Base-by-base conservation (phyloP, 306 rosid species). In the Mimosa pudica region DNA sequence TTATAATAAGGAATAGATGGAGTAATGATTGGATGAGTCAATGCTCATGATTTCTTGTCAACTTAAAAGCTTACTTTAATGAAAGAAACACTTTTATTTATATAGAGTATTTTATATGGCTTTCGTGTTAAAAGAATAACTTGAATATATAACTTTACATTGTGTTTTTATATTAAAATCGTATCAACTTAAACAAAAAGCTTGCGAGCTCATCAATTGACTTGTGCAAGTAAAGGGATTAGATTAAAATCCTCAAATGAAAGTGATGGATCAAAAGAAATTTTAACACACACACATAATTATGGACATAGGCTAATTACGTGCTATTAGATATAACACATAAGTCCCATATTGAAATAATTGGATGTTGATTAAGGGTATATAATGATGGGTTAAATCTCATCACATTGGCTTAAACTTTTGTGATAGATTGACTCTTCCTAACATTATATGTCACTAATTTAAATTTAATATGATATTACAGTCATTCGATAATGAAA, bases 291-390 rank as follows among this genome's bases (percentile, higher is more conserved):
- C 35, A 69, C 49, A 44, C 35, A 69, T 48, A 44, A 62, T 77
- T 45, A 24, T 30, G 78, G 49, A 76, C 44, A 54, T 57, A 67
- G 62, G 75, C 74, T 58, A 84, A 55, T 77, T 61, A 49, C 83
- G n/a, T n/a, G n/a, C n/a, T n/a, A n/a, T n/a, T n/a, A n/a, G n/a
- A n/a, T n/a, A n/a, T n/a, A n/a, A 24, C 30, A 24, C 30, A 24
- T 24, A 24, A 24, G 30, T 24, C 30, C 30, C 30, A 24, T 24
- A 24, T 24, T 24, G 1, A 24, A 24, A 24, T 24, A 24, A 24
- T 24, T 24, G 30, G 30, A 24, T 24, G 30, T 24, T 24, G 30
- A 24, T 24, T 24, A 24, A 24, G 30, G 1, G 30, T 24, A 24
- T 24, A 24, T 24, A 24, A 24, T 24, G 30, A 24, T 24, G 30